These are phyloP conservation scores for Gypsophila paniculata DNA, from an alignment of 179 eudicot species.

Conservation along the genomic window DNA sequence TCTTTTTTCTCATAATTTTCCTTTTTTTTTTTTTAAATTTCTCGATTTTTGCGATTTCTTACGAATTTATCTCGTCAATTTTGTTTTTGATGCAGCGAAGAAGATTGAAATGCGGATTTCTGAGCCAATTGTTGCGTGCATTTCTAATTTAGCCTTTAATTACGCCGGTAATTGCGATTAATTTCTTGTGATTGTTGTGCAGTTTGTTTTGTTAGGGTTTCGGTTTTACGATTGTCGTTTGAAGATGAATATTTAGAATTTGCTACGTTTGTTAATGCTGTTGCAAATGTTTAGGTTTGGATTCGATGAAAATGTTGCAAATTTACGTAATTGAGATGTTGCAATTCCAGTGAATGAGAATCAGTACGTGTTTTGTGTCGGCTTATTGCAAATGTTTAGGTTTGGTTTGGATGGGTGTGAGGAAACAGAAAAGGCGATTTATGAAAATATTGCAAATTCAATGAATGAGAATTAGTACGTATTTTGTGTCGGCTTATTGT, in stretches of 20 bases:
- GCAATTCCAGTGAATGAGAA: too few relatives aligned
- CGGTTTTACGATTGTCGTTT: neutral
- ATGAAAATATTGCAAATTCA: too few relatives aligned
- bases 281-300: too few relatives aligned
- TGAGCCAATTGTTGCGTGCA: slow-evolving; percentile 61
- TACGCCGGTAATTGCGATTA: slow-evolving; percentile 50
- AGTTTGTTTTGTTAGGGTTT: slow-evolving; percentile 16
- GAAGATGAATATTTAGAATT: neutral
- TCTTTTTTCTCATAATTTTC: neutral
- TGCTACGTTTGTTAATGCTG: too few relatives aligned
- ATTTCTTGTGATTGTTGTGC: neutral
- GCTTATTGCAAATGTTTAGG: neutral
- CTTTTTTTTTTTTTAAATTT: neutral
- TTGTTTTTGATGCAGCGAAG: slow-evolving; percentile 48
- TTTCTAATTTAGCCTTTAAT: slow-evolving; percentile 90
- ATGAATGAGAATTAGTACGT: too few relatives aligned
- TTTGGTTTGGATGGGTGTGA: too few relatives aligned
- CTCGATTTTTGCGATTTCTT: slow-evolving; percentile 5
- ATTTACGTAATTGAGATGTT: too few relatives aligned
- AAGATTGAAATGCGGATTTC: slow-evolving; percentile 61
- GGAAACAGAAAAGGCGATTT: too few relatives aligned
- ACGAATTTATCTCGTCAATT: slow-evolving; percentile 7
- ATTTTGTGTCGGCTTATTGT: neutral
- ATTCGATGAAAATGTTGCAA: too few relatives aligned
- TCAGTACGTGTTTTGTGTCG: too few relatives aligned